Base-by-base conservation (phyloP, 2,329 filamentous ascomycete genomes). In the Canariomyces notabilis region DNA sequence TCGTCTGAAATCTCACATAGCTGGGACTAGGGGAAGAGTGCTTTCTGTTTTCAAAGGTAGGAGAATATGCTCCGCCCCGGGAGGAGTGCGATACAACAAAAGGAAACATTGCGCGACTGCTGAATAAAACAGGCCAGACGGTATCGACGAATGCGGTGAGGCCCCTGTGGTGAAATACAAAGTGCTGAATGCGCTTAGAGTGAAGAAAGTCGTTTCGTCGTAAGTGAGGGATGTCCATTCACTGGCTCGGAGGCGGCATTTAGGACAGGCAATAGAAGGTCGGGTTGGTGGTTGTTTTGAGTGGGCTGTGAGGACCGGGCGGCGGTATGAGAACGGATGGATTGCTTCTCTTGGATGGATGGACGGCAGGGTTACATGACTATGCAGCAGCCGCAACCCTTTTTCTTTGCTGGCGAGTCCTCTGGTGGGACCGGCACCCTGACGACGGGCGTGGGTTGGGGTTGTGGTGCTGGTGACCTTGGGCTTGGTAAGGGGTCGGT, bases 311-410 rank as follows among this genome's bases (percentile, higher is more conserved):
- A n/a, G 5, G 42, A 7, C 20, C 3, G 29, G 20, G 11, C 9
- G 36, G 4, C 22, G 22, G 7, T 9, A 11, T 4, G 26, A 29
- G 26, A 29, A 29, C 4, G n/a, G n/a, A n/a, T n/a, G n/a, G n/a
- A n/a, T n/a, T n/a, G n/a, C n/a, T n/a, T n/a, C n/a, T n/a, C 15
- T 16, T 22, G 36, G 36, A 26, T 37, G 36, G 36, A n/a, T 21
- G 18, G 5, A 12, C 9, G 33, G 11, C 19, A 6, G 5, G n/a
- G 55, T 79, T 72, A 89, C 85, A 89, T 89, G 56, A 90, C 76
- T 51, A 87, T 71, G 65, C 85, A 89, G 65, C 84, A 86, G 48
- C 79, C 81, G 56, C 83, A 84, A 9, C 79, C 76, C 53, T 74
- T 77, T 57, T 79, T 74, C 57, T 74, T 69, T 55, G 50, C 37